Evolutionary conservation across 2,329 filamentous ascomycete species (phyloP), one percentile per base, ranked within the genome.

Genomic region (Monosporascus sp.): DNA sequence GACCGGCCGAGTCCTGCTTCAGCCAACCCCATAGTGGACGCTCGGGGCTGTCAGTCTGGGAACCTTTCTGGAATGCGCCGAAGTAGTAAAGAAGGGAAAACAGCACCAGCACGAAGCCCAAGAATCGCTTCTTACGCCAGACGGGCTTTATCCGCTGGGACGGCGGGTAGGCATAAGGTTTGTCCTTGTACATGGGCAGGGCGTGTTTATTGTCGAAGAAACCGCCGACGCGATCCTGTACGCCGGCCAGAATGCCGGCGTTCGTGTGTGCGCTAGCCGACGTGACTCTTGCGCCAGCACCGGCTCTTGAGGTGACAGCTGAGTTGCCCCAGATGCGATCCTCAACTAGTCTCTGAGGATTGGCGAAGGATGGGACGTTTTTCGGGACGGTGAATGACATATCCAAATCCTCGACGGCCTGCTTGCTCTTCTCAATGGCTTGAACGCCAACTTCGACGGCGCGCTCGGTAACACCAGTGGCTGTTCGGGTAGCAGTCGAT

Each of bases 121-220:
- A 57, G 44, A 81, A 67, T 2, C 87, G 77, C 74, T 87, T 89
- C 63, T 81, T 80, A 69, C 80, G 81, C 74, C 83, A 86, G 61
- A 82, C 72, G 37, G 82, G 78, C 50, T 78, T 77, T 57, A 78
- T 76, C 63, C 82, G 81, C 61, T 81, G 77, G 56, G 82, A 82
- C 37, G 78, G 74, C 44, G 81, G 78, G 63, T 89, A 86, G 49
- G 79, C 80, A 68, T 89, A 94, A n/a, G 94, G 94, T 71, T 99
- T 99, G 74, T 99, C 94, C 74, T 99, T 99, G 77, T 99, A 99
- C 88, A 97, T 92, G 46, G 94, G 94, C 58, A 99, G 75, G 54
- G 84, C 77, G 56, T 74, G 64, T 57, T 70, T 71, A 24, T 72
- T 81, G 38, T 85, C 82, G 57, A 92, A 85, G 55, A 91, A 79